Evolutionary conservation across 257 asterid genomes (phyloP).

Genomic region (Nicotiana tomentosiformis): DNA sequence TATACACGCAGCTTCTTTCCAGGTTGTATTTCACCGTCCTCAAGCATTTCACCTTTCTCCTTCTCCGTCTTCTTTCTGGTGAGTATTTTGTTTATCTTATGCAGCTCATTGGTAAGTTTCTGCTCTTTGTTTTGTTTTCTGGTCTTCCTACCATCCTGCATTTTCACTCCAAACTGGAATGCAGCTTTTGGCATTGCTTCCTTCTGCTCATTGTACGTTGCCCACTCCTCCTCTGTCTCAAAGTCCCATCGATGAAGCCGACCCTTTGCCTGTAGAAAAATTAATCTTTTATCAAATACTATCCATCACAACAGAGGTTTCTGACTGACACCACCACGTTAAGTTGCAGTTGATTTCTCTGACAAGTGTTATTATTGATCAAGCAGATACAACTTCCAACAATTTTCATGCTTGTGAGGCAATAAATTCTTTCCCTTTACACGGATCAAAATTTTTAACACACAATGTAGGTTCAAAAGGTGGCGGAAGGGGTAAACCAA

Average conservation of each 20-base stretch:
- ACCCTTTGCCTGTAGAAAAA: constrained; percentile 73
- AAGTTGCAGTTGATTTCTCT: not conserved
- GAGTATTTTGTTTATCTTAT: constrained; percentile 84
- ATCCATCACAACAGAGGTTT: not conserved
- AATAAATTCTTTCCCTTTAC: not conserved
- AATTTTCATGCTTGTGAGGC: not conserved
- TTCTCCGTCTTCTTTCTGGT: constrained; percentile 74
- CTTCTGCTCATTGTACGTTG: constrained; percentile 91
- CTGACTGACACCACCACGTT: not conserved
- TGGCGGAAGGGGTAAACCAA: not conserved
- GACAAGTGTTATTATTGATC: not conserved
- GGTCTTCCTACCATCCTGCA: constrained; percentile 98
- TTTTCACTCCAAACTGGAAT: constrained; percentile 97
- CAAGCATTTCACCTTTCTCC: constrained; percentile 38
- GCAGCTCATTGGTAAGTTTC: constrained; percentile 88
- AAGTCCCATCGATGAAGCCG: constrained; percentile 99
- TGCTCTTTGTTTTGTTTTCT: constrained; percentile 95
- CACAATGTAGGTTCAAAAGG: not conserved
- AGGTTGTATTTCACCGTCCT: constrained; percentile 62
- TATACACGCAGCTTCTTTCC: constrained; percentile 75
- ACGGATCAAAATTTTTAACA: not conserved
- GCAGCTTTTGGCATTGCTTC: constrained; percentile 99
- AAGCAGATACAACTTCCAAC: not conserved
- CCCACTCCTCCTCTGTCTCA: constrained; percentile 99
- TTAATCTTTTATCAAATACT: not conserved